Evolutionary conservation across 352 stramenopile species (phyloP).

Genomic region (Pythium aristosporum): DNA sequence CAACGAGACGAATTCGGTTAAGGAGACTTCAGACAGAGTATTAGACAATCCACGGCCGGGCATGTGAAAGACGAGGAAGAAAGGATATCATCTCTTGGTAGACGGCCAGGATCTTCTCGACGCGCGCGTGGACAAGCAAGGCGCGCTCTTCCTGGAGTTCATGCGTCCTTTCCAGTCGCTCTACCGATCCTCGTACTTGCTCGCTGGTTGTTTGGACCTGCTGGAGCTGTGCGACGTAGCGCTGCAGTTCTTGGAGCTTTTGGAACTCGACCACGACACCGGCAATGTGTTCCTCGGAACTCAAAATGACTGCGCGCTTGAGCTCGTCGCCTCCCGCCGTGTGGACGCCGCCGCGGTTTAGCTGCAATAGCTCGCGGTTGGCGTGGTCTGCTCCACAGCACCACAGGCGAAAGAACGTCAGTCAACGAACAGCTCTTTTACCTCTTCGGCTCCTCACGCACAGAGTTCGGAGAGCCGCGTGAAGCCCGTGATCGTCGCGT

Average conservation of each 20-base stretch:
- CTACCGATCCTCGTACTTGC: constrained; percentile 26
- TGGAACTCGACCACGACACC: constrained; percentile 37
- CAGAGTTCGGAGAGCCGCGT: constrained; percentile 48
- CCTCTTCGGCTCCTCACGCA: constrained; percentile 7
- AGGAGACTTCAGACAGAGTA: constrained; percentile 5
- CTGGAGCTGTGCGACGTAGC: constrained; percentile 39
- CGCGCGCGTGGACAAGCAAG: constrained; percentile 43
- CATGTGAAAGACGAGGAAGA: not conserved
- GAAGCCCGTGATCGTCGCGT: constrained; percentile 35
- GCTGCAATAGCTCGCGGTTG: constrained; percentile 34
- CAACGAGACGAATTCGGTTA: constrained; percentile 5
- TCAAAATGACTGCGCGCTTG: constrained; percentile 64
- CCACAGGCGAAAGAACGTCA: not conserved
- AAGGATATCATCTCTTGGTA: constrained; percentile 69
- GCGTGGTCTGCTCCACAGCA: constrained; percentile 35
- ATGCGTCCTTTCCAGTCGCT: constrained; percentile 33
- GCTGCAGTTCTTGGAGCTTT: constrained; percentile 46
- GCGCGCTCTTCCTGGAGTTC: constrained; percentile 42
- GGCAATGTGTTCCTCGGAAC: constrained; percentile 44
- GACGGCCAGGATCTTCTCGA: constrained; percentile 47
- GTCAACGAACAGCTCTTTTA: not conserved
- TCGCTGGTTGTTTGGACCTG: constrained; percentile 33
- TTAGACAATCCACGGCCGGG: not conserved
- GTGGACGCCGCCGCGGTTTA: constrained; percentile 24
- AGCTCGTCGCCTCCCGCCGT: constrained; percentile 36